Conservation (phyloP, 1,284 basidiomycete species). For the Leccinum angustisporum region DNA sequence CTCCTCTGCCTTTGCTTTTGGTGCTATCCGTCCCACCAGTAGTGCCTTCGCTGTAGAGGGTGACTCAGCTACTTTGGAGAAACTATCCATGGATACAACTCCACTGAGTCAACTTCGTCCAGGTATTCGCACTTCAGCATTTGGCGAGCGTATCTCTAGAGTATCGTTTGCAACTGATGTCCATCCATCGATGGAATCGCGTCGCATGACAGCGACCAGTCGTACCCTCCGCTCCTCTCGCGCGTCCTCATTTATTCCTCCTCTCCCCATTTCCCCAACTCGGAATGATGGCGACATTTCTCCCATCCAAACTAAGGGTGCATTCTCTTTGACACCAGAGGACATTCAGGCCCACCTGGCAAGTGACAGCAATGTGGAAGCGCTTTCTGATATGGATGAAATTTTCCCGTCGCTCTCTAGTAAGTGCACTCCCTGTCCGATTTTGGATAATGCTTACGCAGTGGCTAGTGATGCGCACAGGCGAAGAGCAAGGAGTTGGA, state of each 20-base stretch:
- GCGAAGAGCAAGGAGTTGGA: constrained; percentile 30
- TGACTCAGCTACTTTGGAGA: constrained; percentile 29
- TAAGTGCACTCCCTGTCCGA: constrained; percentile 35
- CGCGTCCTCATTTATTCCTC: constrained; percentile 53
- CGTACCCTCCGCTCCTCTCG: constrained; percentile 48
- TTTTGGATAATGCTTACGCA: constrained; percentile 8
- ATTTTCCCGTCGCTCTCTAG: constrained; percentile 62
- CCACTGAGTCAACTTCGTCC: constrained; percentile 56
- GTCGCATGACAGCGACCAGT: constrained; percentile 48
- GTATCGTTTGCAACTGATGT: constrained; percentile 74
- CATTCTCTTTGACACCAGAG: constrained; percentile 62
- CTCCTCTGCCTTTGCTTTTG: constrained; percentile 54
- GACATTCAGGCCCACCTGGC: constrained; percentile 55
- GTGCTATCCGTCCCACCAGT: constrained; percentile 52
- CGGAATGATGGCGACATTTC: constrained; percentile 47
- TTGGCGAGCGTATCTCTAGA: constrained; percentile 51
- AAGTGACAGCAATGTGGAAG: constrained; percentile 15
- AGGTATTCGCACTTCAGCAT: constrained; percentile 41
- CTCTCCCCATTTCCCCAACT: constrained; percentile 33
- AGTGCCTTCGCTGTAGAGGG: constrained; percentile 45
- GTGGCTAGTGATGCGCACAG: constrained; percentile 63
- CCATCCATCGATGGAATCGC: constrained; percentile 58
- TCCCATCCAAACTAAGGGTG: constrained; percentile 69
- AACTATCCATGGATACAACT: constrained; percentile 45
- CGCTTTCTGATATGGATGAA: constrained; percentile 46